Evolutionary conservation across 176 grass and related monocot species (phyloP).

Genomic region (Phragmites australis): DNA sequence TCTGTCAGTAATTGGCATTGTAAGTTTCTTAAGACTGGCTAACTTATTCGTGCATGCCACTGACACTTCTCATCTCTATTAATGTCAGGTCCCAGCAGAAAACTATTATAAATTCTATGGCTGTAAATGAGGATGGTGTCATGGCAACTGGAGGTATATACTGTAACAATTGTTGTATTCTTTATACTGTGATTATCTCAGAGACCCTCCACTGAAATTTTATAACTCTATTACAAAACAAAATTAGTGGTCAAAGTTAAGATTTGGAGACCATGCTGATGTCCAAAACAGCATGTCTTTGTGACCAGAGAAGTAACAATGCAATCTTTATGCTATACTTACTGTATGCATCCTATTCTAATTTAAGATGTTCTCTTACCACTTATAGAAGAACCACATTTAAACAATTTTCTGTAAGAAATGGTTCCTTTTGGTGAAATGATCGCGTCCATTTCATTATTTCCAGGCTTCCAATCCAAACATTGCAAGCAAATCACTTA

Average conservation of each 20-base stretch:
- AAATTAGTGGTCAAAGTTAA: neutral
- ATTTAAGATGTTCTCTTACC: neutral
- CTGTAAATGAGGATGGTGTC: constrained; percentile 96
- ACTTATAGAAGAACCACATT: constrained; percentile 15
- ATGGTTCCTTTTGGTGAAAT: neutral
- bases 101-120: constrained; percentile 97
- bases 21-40: neutral
- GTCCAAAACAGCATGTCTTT: neutral
- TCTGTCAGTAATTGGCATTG: neutral
- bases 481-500: neutral
- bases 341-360: neutral
- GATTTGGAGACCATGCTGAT: neutral
- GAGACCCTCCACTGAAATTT: neutral
- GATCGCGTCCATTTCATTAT: neutral
- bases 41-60: constrained; percentile 14
- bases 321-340: constrained; percentile 10
- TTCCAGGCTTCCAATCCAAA: neutral
- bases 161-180: neutral
- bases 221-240: too few species aligned
- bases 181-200: neutral
- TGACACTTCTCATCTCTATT: constrained; percentile 11
- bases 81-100: constrained; percentile 86
- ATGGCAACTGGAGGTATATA: constrained; percentile 86
- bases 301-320: neutral
- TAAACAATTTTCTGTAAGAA: neutral